phyloP scores from a whole-genome alignment of 305 asterid genomes.

The Fraxinus dipetala region DNA sequence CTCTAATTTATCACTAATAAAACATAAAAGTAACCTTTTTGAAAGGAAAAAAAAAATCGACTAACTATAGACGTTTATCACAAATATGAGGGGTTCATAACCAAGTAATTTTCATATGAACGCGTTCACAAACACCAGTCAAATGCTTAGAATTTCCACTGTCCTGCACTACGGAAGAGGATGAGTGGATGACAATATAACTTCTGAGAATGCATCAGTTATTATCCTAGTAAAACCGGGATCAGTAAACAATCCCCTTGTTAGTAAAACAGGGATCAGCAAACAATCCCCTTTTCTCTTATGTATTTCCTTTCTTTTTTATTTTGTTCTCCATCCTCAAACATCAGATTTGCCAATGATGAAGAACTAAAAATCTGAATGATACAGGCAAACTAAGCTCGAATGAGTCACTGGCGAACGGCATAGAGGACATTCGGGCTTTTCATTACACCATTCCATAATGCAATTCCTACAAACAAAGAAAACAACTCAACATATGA shows the following conservation, averaged over 20 bases:
- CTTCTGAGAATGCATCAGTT: not conserved
- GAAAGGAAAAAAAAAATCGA: not conserved
- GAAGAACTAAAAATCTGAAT: slow-evolving; percentile 72
- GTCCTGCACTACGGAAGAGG: not conserved
- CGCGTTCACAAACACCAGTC: not conserved
- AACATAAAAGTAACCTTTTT: not conserved
- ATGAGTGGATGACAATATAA: not conserved
- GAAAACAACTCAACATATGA: slow-evolving; percentile 9
- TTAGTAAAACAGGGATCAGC: not conserved
- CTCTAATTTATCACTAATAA: not conserved
- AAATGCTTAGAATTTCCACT: not conserved
- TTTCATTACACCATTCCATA: slow-evolving; percentile 99
- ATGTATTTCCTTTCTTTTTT: not conserved
- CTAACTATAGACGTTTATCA: not conserved
- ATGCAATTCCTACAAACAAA: slow-evolving; percentile 74
- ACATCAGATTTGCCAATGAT: not conserved
- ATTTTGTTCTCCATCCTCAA: not conserved
- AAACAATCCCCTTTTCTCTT: not conserved
- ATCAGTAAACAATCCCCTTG: not conserved
- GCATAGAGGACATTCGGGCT: slow-evolving; percentile 97
- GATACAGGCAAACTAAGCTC: slow-evolving; percentile 79
- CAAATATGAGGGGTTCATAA: not conserved
- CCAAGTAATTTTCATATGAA: not conserved
- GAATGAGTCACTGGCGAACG: slow-evolving; percentile 89
- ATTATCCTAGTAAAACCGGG: not conserved